Conservation (phyloP, 441 rosid genomes). For the Gossypium gossypioides region DNA sequence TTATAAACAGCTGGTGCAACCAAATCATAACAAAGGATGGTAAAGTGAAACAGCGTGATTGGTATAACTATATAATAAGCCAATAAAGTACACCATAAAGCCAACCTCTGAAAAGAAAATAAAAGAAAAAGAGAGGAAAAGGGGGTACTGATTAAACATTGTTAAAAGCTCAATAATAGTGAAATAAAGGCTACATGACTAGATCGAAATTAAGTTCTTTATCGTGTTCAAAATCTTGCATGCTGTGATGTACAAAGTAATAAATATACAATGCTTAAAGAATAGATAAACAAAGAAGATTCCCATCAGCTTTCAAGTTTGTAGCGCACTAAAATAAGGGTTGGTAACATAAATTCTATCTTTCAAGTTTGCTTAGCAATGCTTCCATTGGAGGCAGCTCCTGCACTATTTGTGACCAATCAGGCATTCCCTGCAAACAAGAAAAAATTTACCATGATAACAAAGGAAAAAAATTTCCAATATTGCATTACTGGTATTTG, state of each 20-base stretch:
- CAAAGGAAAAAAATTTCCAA: not conserved
- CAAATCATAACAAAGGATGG: not conserved
- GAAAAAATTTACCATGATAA: not conserved
- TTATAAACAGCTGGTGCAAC: not conserved
- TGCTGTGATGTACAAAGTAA: not conserved
- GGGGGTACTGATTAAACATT: not conserved
- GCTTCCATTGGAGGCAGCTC: slow-evolving; percentile 82
- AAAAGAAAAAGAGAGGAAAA: not conserved
- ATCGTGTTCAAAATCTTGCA: not conserved
- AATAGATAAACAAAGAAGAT: not conserved
- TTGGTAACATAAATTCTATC: slow-evolving; percentile 24
- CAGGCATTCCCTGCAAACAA: slow-evolving; percentile 72
- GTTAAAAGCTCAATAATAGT: not conserved
- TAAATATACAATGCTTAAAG: not conserved
- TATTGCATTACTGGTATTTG: not conserved
- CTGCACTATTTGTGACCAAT: slow-evolving; percentile 66
- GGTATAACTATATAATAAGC: not conserved
- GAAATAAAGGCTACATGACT: not conserved
- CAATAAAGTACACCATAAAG: not conserved
- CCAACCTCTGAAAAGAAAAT: not conserved
- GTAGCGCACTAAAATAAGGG: not conserved
- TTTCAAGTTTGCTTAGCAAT: slow-evolving; percentile 74
- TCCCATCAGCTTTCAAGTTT: not conserved
- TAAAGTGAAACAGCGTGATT: slow-evolving; percentile 3
- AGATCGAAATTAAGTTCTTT: not conserved